Evolutionary conservation across 805 yeast genomes (phyloP), one percentile per base, ranked within the genome.

Genomic region (Pichia rugopelliculosa): DNA sequence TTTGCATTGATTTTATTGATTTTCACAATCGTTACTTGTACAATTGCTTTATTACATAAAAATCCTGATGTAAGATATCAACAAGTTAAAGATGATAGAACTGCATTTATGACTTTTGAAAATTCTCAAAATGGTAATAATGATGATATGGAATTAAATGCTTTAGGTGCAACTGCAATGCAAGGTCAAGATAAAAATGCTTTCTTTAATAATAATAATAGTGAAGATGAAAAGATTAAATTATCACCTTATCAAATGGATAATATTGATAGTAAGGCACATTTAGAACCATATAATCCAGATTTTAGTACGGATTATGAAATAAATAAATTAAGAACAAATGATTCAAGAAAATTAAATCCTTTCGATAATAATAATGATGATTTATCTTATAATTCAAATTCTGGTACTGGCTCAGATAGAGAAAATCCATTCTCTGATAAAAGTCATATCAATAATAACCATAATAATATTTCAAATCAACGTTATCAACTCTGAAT

Each of bases 21-120:
- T 42, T 83, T 90, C 74, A 89, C 96, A 41, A 81, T 93, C 57
- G 79, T 89, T 36, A 86, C 96, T 1, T 90, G 98, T 70, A 71
- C 82, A 6, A 71, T 88, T 66, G 96, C 96, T 0, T 66, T 93
- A 58, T 56, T 90, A 27, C 83, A 85, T 65, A 88, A 85, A 73
- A 89, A 93, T 65, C 98, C 99, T 45, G 99, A 93, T 67, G 80
- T 91, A 10, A 78, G 96, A 57, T 93, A 93, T 70, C 91, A 88
- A 69, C 98, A 96, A 52, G 85, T 91, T 84, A 85, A 84, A 58
- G 99, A 93, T 66, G 99, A 93, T 62, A 80, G 99, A 63, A 93
- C 86, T 44, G 86, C 96, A n/a, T 93, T 93, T 65, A 86, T 93
- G 61, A 90, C 90, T 53, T 75, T 82, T 58, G 72, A 73, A 47